A percentile compares a stretch with the other conserved stretches of the same genome.
phyloP scores from a whole-genome alignment of 495 filamentous ascomycete genomes.

The Penicillium canariense region DNA sequence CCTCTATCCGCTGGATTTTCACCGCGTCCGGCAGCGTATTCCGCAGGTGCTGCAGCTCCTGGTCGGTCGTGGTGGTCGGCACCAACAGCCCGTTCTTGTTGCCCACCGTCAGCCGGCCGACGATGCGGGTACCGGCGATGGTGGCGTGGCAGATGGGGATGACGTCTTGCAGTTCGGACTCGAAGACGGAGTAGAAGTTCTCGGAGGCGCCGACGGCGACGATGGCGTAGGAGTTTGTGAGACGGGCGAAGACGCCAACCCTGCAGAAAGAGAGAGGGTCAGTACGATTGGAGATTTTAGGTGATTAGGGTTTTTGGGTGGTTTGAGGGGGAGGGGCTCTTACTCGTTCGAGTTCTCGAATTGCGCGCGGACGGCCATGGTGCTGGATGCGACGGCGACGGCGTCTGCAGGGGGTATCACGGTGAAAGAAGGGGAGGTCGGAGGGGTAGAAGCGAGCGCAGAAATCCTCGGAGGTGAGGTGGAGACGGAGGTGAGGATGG shows the following conservation, averaged over 20 bases:
- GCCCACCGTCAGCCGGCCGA: constrained; percentile 90
- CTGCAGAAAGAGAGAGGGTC: constrained; percentile 41
- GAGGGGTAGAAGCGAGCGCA: neutral
- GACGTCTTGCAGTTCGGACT: constrained; percentile 94
- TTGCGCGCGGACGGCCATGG: constrained; percentile 81
- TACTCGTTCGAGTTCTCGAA: constrained; percentile 99
- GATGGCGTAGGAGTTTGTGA: constrained; percentile 94
- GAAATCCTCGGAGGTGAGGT: constrained; percentile 1
- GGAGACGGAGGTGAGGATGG: constrained; percentile 3
- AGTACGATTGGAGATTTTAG: no score
- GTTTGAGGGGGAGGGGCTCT: constrained; percentile 23
- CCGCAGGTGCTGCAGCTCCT: constrained; percentile 94
- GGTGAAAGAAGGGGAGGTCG: neutral
- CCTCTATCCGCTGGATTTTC: constrained; percentile 93
- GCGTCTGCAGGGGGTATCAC: constrained; percentile 12
- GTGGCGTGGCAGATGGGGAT: constrained; percentile 97
- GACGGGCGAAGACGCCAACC: constrained; percentile 92
- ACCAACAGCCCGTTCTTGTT: constrained; percentile 97
- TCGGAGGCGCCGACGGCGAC: constrained; percentile 92
- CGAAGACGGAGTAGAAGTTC: constrained; percentile 98
- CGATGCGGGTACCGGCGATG: constrained; percentile 94
- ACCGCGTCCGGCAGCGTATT: constrained; percentile 89
- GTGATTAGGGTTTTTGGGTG: no score
- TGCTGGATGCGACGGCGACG: constrained; percentile 8
- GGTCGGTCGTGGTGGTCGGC: constrained; percentile 92